Percentiles rank a stretch among this genome's conserved stretches.
Evolutionary conservation across 257 asterid genomes (phyloP).

Genomic region (Nicotiana paniculata): DNA sequence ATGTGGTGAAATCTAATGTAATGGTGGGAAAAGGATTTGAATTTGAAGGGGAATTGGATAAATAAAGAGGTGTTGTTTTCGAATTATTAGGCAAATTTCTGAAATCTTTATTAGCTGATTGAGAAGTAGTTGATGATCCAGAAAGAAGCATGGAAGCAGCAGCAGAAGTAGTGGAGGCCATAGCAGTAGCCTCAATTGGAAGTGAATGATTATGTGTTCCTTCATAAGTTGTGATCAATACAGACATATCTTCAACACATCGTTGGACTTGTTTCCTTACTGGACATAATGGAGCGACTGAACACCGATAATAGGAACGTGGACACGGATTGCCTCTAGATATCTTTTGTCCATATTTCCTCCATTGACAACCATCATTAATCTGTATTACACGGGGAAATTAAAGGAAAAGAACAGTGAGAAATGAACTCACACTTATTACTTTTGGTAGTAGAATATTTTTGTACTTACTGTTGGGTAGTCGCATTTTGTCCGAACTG

Average conservation of each 20-base stretch:
- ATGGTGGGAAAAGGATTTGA: slow-evolving; percentile 56
- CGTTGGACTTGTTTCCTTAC: slow-evolving; percentile 94
- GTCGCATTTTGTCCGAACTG: slow-evolving; percentile 75
- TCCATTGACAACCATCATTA: slow-evolving; percentile 96
- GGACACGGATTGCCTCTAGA: slow-evolving; percentile 91
- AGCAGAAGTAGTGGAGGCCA: slow-evolving; percentile 94
- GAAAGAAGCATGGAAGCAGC: slow-evolving; percentile 95
- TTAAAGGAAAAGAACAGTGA: neutral
- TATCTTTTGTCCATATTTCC: slow-evolving; percentile 88
- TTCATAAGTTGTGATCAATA: slow-evolving; percentile 83
- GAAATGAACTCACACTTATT: neutral
- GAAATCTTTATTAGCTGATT: slow-evolving; percentile 9
- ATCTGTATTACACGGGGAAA: slow-evolving; percentile 30
- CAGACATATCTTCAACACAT: slow-evolving; percentile 63
- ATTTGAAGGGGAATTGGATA: slow-evolving; percentile 32
- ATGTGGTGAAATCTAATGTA: slow-evolving; percentile 73
- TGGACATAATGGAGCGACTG: slow-evolving; percentile 69
- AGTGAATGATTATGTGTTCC: slow-evolving; percentile 90
- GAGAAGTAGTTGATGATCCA: slow-evolving; percentile 52
- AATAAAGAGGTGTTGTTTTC: slow-evolving; percentile 28
- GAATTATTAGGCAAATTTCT: slow-evolving; percentile 14
- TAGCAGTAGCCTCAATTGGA: slow-evolving; percentile 73
- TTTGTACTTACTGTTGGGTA: slow-evolving; percentile 59
- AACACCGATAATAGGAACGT: slow-evolving; percentile 85
- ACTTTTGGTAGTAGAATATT: neutral